A percentile compares a stretch with the other conserved stretches of the same genome.
Evolutionary conservation across 2,329 filamentous ascomycete genomes (phyloP).

Genomic region (Pseudogymnoascus sp.): DNA sequence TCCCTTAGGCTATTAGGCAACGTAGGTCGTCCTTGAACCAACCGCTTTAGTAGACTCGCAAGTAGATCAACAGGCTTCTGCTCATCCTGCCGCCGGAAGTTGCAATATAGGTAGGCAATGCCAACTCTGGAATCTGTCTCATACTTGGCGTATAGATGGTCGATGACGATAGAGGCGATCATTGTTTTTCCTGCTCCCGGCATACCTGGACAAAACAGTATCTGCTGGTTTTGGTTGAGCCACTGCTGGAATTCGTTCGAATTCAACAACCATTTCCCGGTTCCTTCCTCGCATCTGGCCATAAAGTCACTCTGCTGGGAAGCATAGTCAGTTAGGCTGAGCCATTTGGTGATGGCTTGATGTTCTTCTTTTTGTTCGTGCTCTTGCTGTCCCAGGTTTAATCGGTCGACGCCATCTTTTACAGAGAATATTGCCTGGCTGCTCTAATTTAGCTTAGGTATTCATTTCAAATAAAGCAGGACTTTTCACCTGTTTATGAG

Average conservation of each 20-base stretch:
- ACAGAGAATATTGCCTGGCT: not conserved
- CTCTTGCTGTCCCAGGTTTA: constrained; percentile 5
- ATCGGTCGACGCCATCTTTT: constrained; percentile 5
- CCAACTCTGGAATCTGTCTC: constrained; percentile 15
- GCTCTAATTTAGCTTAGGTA: not conserved
- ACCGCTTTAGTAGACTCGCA: constrained; percentile 29
- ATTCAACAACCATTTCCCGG: constrained; percentile 16
- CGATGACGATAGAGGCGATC: constrained; percentile 14
- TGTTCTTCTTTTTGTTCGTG: constrained; percentile 19
- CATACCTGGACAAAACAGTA: constrained; percentile 17
- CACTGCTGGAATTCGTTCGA: constrained; percentile 14
- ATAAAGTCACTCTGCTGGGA: constrained; percentile 35
- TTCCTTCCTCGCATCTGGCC: constrained; percentile 27
- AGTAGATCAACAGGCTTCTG: constrained; percentile 25
- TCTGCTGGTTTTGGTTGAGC: constrained; percentile 5
- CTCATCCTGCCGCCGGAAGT: constrained; percentile 26
- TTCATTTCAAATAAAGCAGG: too few relatives aligned
- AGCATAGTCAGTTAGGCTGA: constrained; percentile 31
- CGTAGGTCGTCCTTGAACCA: constrained; percentile 16
- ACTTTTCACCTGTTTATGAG: not conserved
- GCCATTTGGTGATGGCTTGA: constrained; percentile 27
- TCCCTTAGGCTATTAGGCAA: constrained; percentile 18
- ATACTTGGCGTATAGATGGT: constrained; percentile 6
- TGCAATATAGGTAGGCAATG: constrained; percentile 36
- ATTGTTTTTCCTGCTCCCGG: constrained; percentile 21